Conservation (phyloP, 2,329 filamentous ascomycete species). For the Paecilomyces formosus region DNA sequence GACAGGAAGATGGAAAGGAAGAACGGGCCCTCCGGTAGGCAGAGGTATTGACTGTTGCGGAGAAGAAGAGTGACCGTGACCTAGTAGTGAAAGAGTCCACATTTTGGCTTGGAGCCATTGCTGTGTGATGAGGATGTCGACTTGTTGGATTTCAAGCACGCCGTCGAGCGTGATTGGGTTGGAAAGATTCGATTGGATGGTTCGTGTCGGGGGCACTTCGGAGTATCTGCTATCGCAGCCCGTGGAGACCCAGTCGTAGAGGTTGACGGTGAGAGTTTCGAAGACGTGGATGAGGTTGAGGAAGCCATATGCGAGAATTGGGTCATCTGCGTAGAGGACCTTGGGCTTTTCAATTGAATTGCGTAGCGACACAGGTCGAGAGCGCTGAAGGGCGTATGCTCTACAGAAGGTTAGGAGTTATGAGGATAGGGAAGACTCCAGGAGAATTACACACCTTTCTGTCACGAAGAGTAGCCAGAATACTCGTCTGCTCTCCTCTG, state of each 20-base stretch:
- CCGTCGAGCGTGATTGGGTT: slow-evolving; percentile 49
- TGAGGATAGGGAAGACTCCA: not conserved
- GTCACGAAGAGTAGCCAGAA: slow-evolving; percentile 68
- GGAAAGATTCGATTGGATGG: slow-evolving; percentile 46
- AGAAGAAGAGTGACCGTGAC: slow-evolving; percentile 43
- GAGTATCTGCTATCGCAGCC: slow-evolving; percentile 23
- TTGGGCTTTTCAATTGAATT: slow-evolving; percentile 59
- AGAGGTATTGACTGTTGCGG: slow-evolving; percentile 43
- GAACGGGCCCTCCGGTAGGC: slow-evolving; percentile 47
- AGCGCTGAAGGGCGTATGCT: slow-evolving; percentile 64
- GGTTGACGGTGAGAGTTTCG: slow-evolving; percentile 27
- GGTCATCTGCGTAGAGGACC: slow-evolving; percentile 51
- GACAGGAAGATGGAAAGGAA: slow-evolving; percentile 59
- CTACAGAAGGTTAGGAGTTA: slow-evolving; percentile 27
- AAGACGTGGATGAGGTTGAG: slow-evolving; percentile 33
- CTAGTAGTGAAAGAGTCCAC: slow-evolving; percentile 61
- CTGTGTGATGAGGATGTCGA: slow-evolving; percentile 62
- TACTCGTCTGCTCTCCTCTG: slow-evolving; percentile 56
- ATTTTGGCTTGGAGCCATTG: slow-evolving; percentile 66
- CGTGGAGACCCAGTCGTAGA: slow-evolving; percentile 32
- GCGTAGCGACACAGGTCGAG: slow-evolving; percentile 62
- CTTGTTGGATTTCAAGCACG: slow-evolving; percentile 58
- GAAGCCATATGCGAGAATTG: slow-evolving; percentile 32
- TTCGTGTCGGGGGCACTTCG: slow-evolving; percentile 21
- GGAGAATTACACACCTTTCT: slow-evolving; percentile 49